phyloP scores from a whole-genome alignment of 345 rosid species.

The Linum usitatissimum region DNA sequence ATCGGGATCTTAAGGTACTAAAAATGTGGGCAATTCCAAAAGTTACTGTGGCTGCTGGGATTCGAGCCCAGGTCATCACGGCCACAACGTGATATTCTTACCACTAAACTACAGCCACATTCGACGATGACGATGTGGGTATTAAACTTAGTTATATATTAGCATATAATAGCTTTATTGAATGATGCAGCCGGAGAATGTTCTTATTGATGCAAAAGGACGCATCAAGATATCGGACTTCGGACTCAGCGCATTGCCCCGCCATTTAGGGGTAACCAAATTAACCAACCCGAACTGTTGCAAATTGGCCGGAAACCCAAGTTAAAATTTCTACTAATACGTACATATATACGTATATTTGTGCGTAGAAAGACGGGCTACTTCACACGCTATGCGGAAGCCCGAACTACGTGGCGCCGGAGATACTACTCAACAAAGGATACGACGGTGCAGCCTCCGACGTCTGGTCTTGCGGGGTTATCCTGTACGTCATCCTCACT shows the following conservation, averaged over 20 bases:
- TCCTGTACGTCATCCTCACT: slow-evolving; percentile 69
- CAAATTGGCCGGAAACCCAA: too few species aligned
- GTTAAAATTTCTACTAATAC: too few species aligned
- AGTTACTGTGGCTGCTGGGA: slow-evolving; percentile 96
- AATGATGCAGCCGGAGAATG: slow-evolving; percentile 67
- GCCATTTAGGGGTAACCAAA: slow-evolving; percentile 60
- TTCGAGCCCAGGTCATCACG: slow-evolving; percentile 91
- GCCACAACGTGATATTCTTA: slow-evolving; percentile 79
- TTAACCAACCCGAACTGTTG: too few species aligned
- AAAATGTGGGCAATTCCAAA: too few species aligned
- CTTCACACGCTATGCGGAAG: slow-evolving; percentile 97
- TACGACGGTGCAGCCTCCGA: slow-evolving; percentile 87
- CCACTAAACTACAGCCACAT: slow-evolving; percentile 79
- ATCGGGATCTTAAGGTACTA: slow-evolving; percentile 94
- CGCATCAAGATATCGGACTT: slow-evolving; percentile 86
- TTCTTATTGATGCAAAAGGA: slow-evolving; percentile 69
- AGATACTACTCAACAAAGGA: slow-evolving; percentile 76
- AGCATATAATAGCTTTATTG: background rate
- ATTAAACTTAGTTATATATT: too few species aligned
- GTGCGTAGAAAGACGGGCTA: slow-evolving; percentile 64
- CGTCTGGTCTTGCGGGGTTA: slow-evolving; percentile 91
- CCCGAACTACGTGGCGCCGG: slow-evolving; percentile 98
- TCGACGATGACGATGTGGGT: too few species aligned
- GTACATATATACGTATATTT: too few species aligned
- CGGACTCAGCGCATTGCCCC: slow-evolving; percentile 94